Base-by-base conservation (phyloP, 805 yeast species). In the Nakazawaea ishiwadae region DNA sequence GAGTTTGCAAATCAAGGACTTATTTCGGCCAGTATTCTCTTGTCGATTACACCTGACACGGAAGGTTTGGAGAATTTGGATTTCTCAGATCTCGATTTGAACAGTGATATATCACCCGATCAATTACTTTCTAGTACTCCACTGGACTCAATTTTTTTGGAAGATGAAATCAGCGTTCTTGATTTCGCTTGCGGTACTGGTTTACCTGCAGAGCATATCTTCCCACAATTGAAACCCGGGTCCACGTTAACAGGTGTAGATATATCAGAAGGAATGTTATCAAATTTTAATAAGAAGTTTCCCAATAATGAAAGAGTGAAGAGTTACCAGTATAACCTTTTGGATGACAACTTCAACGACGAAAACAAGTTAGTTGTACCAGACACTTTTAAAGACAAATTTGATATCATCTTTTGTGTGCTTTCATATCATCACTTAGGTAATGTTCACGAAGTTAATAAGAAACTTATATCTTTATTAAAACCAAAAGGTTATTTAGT, bases 101-200 rank as follows among this genome's bases (percentile, higher is more conserved):
- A 26, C 4, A 3, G 10, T 26, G 16, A 27, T 2, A 9, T 17
- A 4, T 36, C 56, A 55, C 2, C 56, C 55, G 5, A 45, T 48
- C 37, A 35, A 9, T 28, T 28, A 8, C 31, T 30, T 15, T 5
- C 31, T 24, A 12, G 21, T 27, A 4, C 32, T 34, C 28, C 36
- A 21, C 16, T 30, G 9, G 36, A 44, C 6, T n/a, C 43, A 20
- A 20, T 49, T 18, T 46, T 45, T 26, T 14, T 30, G 3, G 14
- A 30, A 4, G 38, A 55, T 43, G 15, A 32, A 8, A 8, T 51
- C 19, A 46, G 45, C 27, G 30, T 63, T 5, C 39, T 69, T 35
- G 73, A 69, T 46, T 68, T 69, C 50, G 73, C 71, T 0, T 68
- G 72, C 44, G 74, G 74, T 3, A 59, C 71, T 1, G 74, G 73